phyloP scores from a whole-genome alignment of 306 rosid genomes.

The Elaeagnus macrophylla region DNA sequence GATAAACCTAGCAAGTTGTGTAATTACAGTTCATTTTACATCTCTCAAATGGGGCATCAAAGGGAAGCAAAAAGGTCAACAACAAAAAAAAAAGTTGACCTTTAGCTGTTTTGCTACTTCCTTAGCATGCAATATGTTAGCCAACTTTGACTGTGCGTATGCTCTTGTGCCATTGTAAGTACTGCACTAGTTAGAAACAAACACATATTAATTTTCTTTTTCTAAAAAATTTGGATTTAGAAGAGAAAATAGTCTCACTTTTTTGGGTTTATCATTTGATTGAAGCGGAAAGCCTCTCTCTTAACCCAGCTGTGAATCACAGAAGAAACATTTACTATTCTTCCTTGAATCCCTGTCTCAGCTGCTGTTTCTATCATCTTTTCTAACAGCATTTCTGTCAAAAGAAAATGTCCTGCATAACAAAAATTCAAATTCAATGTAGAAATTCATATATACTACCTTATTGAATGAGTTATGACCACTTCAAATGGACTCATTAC shows the following conservation, averaged over 20 bases:
- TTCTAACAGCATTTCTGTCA: slow-evolving; percentile 74
- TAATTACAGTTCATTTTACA: too few relatives aligned
- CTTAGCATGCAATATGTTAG: slow-evolving; percentile 71
- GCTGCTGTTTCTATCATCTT: slow-evolving; percentile 81
- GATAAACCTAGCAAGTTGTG: too few relatives aligned
- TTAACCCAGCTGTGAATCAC: slow-evolving; percentile 81
- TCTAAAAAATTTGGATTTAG: background rate
- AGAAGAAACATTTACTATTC: slow-evolving; percentile 78
- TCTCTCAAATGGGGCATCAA: too few relatives aligned
- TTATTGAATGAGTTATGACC: background rate
- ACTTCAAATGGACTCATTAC: too few relatives aligned
- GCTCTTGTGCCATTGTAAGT: slow-evolving; percentile 71
- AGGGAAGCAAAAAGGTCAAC: background rate
- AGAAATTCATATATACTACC: background rate
- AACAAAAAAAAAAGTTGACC: slow-evolving; percentile 24
- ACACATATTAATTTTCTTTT: background rate
- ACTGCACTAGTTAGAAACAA: slow-evolving; percentile 36
- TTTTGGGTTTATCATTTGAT: slow-evolving; percentile 55
- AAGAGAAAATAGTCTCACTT: slow-evolving; percentile 28
- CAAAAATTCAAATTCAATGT: background rate
- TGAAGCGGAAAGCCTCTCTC: slow-evolving; percentile 51
- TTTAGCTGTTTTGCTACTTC: slow-evolving; percentile 71
- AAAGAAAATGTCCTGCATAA: slow-evolving; percentile 65
- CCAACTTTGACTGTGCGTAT: slow-evolving; percentile 85
- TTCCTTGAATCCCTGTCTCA: slow-evolving; percentile 75